Evolutionary conservation across 2,329 filamentous ascomycete species (phyloP), one percentile per base, ranked within the genome.

Genomic region (Cryphonectria parasitica): DNA sequence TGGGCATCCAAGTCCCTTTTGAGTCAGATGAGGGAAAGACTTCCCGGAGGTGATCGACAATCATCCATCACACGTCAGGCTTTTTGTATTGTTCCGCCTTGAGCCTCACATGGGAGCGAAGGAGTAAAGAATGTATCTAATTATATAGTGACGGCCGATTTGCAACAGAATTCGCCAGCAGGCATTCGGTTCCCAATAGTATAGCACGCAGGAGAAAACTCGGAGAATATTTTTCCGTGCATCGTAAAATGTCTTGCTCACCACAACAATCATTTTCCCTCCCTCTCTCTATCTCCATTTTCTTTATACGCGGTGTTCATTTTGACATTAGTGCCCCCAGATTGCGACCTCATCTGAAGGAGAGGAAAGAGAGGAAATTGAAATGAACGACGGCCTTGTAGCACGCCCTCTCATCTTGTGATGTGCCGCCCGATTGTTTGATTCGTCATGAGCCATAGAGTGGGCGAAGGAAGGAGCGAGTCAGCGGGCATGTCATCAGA

Each of bases 21-120:
- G 34, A 34, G 69, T 68, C 69, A 68, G 66, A 61, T 71, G 69
- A 71, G 54, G 34, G 52, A 36, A 39, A 39, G 22, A 49, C 13
- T 41, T 52, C n/a, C 54, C 45, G n/a, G 52, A 43, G 52, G 39
- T 58, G 52, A 68, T 65, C 49, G 64, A 63, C 61, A 65, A 41
- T 49, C 22, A n/a, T n/a, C 41, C 58, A 52, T 11, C n/a, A 45
- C 31, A 28, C 31, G n/a, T 61, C 61, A 54, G 52, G 49, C 52
- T 52, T 34, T n/a, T n/a, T n/a, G 5, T 45, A 7, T 45, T 45
- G 41, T 25, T 41, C 41, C 15, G n/a, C 45, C 11, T 17, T 17
- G 11, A 15, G 10, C 11, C n/a, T 28, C 4, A 17, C 7, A 34
- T 31, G 13, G 31, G 54, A 31, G 54, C 6, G 19, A n/a, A 49